Base-by-base conservation (phyloP, 495 filamentous ascomycete genomes). In the Geoglossum glabrum region DNA sequence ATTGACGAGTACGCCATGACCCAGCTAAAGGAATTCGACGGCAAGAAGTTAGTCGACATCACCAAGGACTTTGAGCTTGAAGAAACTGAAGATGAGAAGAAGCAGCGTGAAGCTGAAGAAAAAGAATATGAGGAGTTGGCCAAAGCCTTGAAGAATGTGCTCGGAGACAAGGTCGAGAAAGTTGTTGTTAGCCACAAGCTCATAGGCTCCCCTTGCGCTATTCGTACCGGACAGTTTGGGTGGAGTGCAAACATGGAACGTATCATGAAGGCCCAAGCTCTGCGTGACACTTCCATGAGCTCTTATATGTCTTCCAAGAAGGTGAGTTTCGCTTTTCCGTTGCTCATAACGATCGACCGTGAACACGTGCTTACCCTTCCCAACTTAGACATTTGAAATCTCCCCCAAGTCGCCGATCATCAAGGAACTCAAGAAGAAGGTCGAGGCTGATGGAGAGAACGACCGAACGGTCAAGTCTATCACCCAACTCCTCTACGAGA, bases 201-300 rank as follows among this genome's bases (percentile, higher is more conserved):
- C 56, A 78, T 87, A 65, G 89, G 88, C 67, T 75, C 93, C 61
- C 92, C 92, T 69, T 97, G 93, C 74, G 92, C 92, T 71, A 97
- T 98, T 77, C 92, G 92, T 73, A 98, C 92, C 64, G 92, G 93
- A 67, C 92, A 98, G 78, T 98, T 98, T 73, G 92, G 92, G 75
- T 98, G 92, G 92, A 96, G 90, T 45, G 92, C 92, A 70, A 98
- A 98, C 81, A 98, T 98, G 92, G 92, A 98, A 83, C 93, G 92
- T 78, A 98, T 98, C 82, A 98, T 98, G 92, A 98, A 98, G 83
- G 93, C 92, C 33, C 92, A 98, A 79, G 92, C 92, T 71, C 87
- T 98, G 64, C 93, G 92, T 76, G 92, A 98, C 76, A 97, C 92
- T 68, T 95, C 89, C 63, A 98, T 98, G 92, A 84, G 78, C 75